Conservation (phyloP, 1,139 yeast genomes). For the Geotrichum restrictum region DNA sequence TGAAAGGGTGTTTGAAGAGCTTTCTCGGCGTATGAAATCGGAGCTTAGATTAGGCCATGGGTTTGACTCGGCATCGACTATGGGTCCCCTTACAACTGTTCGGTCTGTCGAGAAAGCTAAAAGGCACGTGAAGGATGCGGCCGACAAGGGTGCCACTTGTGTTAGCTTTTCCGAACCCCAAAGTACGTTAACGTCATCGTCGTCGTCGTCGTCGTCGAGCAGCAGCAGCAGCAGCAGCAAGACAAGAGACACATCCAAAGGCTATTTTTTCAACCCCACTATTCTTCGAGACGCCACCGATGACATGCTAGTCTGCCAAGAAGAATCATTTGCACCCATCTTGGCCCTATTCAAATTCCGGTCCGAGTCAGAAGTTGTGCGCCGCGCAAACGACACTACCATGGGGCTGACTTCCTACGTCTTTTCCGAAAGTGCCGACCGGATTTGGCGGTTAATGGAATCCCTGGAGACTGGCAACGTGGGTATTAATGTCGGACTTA, state of each 20-base stretch:
- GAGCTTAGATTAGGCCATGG: constrained; percentile 63
- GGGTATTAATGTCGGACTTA: constrained; percentile 56
- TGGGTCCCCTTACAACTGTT: constrained; percentile 64
- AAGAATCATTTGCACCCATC: constrained; percentile 80
- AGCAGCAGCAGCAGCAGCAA: constrained; percentile 52
- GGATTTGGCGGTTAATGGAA: constrained; percentile 57
- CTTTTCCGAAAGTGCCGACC: constrained; percentile 55
- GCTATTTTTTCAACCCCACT: constrained; percentile 58
- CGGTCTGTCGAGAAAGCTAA: constrained; percentile 57
- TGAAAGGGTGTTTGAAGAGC: constrained; percentile 57
- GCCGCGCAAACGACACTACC: constrained; percentile 55
- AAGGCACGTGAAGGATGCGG: constrained; percentile 60
- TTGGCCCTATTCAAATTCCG: constrained; percentile 53
- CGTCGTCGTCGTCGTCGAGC: too few species aligned
- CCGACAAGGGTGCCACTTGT: constrained; percentile 57
- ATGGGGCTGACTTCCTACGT: constrained; percentile 66
- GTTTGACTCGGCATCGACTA: constrained; percentile 53
- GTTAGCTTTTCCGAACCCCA: constrained; percentile 38
- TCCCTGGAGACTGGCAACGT: constrained; percentile 62
- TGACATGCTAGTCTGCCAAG: constrained; percentile 54
- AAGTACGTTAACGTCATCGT: too few species aligned
- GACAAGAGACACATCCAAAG: constrained; percentile 6
- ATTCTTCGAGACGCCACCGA: constrained; percentile 56
- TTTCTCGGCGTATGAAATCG: constrained; percentile 48
- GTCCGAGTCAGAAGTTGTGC: constrained; percentile 58